Evolutionary conservation across 495 filamentous ascomycete species (phyloP).

Genomic region (Jackrogersella minutella): DNA sequence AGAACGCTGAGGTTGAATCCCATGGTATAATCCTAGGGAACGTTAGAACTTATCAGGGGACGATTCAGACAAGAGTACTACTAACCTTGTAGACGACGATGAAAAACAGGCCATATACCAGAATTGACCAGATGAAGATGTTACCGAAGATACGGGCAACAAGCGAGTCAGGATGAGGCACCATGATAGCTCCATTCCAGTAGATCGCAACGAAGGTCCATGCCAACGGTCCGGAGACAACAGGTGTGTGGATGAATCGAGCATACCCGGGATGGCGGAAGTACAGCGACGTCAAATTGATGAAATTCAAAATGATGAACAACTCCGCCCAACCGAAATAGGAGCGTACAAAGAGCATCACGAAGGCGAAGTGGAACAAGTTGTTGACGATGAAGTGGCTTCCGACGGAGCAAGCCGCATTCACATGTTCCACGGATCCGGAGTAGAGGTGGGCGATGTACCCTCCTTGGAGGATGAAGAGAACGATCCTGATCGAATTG

Average conservation of each 20-base stretch:
- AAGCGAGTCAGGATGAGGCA: constrained; percentile 62
- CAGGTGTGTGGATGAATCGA: constrained; percentile 74
- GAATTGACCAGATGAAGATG: constrained; percentile 82
- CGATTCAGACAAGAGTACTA: neutral
- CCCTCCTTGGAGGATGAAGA: constrained; percentile 76
- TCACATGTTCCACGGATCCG: constrained; percentile 63
- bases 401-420: constrained; percentile 77
- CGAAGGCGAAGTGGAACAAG: constrained; percentile 77
- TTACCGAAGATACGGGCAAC: constrained; percentile 81
- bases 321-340: constrained; percentile 77
- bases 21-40: constrained; percentile 74
- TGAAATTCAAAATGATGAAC: constrained; percentile 78
- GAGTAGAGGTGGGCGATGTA: constrained; percentile 82
- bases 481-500: constrained; percentile 63
- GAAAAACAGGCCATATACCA: constrained; percentile 76
- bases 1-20: constrained; percentile 80
- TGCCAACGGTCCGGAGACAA: constrained; percentile 78
- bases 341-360: constrained; percentile 80
- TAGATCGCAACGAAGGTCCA: constrained; percentile 85
- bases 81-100: constrained; percentile 68
- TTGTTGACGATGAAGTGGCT: constrained; percentile 88
- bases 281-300: constrained; percentile 79
- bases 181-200: constrained; percentile 85
- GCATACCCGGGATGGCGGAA: constrained; percentile 76
- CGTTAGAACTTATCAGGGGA: constrained; percentile 3